Conservation (phyloP, 139 green algal genomes). For the Mesotaenium endlicherianum region DNA sequence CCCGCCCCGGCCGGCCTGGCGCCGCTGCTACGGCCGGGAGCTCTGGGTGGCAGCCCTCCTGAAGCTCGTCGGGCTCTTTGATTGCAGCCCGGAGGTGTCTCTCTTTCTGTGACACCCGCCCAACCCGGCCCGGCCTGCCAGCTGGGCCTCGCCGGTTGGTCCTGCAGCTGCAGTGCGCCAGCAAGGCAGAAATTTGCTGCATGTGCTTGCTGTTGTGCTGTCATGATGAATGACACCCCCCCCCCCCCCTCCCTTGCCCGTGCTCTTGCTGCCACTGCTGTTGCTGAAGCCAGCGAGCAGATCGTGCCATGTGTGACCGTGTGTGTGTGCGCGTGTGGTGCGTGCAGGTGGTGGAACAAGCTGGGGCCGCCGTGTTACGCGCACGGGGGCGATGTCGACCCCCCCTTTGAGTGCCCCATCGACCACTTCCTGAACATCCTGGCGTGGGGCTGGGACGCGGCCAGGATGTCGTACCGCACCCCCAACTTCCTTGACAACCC, state of each 20-base stretch:
- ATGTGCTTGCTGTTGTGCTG: too few relatives aligned
- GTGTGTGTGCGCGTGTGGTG: too few relatives aligned
- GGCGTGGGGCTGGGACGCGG: background rate
- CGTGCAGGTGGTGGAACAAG: constrained; percentile 32
- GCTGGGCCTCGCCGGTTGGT: too few relatives aligned
- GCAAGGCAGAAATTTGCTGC: too few relatives aligned
- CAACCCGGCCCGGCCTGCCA: too few relatives aligned
- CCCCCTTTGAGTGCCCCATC: constrained; percentile 34
- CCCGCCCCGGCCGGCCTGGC: too few relatives aligned
- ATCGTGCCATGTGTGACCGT: too few relatives aligned
- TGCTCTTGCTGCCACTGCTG: too few relatives aligned
- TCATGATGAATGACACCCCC: too few relatives aligned
- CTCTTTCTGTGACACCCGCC: background rate
- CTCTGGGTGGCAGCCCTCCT: constrained; percentile 3
- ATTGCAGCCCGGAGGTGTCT: constrained; percentile 10
- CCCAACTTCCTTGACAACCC: constrained; percentile 14
- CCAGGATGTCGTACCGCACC: background rate
- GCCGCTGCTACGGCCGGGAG: background rate
- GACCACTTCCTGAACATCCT: constrained; percentile 38
- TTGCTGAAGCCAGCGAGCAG: too few relatives aligned
- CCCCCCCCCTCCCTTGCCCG: too few relatives aligned
- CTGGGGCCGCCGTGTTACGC: constrained; percentile 7
- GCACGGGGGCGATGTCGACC: constrained; percentile 31
- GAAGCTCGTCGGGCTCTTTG: constrained; percentile 26
- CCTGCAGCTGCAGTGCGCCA: too few relatives aligned